phyloP scores from a whole-genome alignment of 768 basidiomycete species.

The Collybiopsis confluens region DNA sequence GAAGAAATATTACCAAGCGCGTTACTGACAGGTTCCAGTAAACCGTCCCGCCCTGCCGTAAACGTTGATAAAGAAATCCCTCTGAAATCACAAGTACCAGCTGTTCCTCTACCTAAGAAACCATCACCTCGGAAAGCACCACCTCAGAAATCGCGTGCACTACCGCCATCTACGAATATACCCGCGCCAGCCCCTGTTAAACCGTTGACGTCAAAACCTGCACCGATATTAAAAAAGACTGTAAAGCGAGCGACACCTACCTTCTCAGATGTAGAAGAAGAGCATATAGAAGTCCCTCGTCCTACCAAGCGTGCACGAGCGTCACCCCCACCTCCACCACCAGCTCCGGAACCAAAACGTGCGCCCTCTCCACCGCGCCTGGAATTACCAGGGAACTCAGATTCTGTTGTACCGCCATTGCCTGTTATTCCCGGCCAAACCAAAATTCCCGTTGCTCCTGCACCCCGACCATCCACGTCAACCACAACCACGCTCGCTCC shows the following conservation, averaged over 20 bases:
- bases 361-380: constrained; percentile 18
- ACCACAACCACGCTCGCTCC: constrained; percentile 18
- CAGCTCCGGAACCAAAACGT: constrained; percentile 29
- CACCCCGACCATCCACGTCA: not conserved
- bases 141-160: constrained; percentile 10
- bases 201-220: constrained; percentile 10
- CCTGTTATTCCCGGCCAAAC: constrained; percentile 11
- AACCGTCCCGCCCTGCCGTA: not conserved
- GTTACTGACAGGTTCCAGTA: constrained; percentile 17
- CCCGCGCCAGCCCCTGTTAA: constrained; percentile 23
- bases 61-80: constrained; percentile 25
- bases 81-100: constrained; percentile 19
- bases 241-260: constrained; percentile 20
- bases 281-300: constrained; percentile 45
- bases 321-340: constrained; percentile 21
- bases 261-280: constrained; percentile 36
- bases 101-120: constrained; percentile 22
- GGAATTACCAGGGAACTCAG: constrained; percentile 12
- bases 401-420: constrained; percentile 13
- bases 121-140: constrained; percentile 4
- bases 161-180: constrained; percentile 18
- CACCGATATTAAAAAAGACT: constrained; percentile 15
- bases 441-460: not conserved
- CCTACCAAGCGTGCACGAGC: constrained; percentile 29
- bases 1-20: constrained; percentile 32